Conservation (phyloP, 306 rosid genomes). For the Sicyos baderoa region DNA sequence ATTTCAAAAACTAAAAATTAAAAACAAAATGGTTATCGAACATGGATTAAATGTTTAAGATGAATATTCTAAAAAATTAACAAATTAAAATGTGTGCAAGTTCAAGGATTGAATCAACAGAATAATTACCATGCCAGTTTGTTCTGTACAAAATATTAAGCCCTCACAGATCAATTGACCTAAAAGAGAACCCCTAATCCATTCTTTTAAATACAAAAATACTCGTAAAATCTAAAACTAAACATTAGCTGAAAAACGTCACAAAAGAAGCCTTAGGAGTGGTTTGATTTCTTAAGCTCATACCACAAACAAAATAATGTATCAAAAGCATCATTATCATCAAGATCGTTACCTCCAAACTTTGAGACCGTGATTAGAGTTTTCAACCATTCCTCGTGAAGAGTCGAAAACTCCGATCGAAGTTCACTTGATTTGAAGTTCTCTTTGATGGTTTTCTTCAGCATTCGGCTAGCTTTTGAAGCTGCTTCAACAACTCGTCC, state of each 20-base stretch:
- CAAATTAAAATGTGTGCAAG: not conserved
- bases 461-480: constrained; percentile 58
- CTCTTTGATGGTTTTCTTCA: constrained; percentile 55
- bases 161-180: not conserved
- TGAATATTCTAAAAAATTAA: not conserved
- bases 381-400: constrained; percentile 85
- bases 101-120: not conserved
- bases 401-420: constrained; percentile 79
- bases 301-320: constrained; percentile 63
- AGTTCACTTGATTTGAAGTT: constrained; percentile 58
- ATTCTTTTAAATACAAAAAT: not conserved
- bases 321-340: constrained; percentile 54
- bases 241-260: not conserved
- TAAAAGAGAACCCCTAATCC: not conserved
- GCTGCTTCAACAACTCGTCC: constrained; percentile 56
- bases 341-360: constrained; percentile 25
- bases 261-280: constrained; percentile 18
- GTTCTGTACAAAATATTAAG: constrained; percentile 7
- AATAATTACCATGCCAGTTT: not conserved
- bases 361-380: constrained; percentile 43
- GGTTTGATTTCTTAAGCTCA: constrained; percentile 48
- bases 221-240: not conserved
- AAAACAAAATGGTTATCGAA: too few relatives aligned
- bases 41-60: too few relatives aligned
- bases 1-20: too few relatives aligned